Evolutionary conservation across 2,329 filamentous ascomycete species (phyloP).

Genomic region (Colletotrichum lentis): DNA sequence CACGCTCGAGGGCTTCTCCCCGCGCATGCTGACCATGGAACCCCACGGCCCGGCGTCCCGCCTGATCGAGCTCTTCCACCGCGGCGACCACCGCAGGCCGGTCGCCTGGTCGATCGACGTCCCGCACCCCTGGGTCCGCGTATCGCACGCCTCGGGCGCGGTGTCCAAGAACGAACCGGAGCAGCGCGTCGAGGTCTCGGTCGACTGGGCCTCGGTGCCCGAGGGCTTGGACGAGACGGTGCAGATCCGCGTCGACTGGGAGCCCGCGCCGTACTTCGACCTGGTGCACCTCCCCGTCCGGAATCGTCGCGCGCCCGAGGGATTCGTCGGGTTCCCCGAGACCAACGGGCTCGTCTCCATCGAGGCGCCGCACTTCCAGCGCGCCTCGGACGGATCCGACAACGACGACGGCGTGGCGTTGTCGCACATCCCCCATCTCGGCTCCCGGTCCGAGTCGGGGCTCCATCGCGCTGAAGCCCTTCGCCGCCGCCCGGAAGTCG

Average conservation of each 20-base stretch:
- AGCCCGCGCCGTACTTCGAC: slow-evolving; percentile 32
- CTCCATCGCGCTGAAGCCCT: slow-evolving; percentile 28
- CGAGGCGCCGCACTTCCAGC: slow-evolving; percentile 38
- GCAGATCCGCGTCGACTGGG: slow-evolving; percentile 16
- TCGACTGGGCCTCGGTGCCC: slow-evolving; percentile 56
- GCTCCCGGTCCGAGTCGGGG: slow-evolving; percentile 34
- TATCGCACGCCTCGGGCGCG: slow-evolving; percentile 17
- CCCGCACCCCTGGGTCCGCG: slow-evolving; percentile 31
- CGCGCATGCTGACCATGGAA: slow-evolving; percentile 55
- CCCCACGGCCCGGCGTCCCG: slow-evolving; percentile 54
- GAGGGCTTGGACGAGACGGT: slow-evolving; percentile 41
- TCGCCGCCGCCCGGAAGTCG: slow-evolving; percentile 7
- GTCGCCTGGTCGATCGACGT: slow-evolving; percentile 36
- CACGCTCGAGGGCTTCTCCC: slow-evolving; percentile 47
- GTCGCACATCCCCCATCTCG: slow-evolving; percentile 18
- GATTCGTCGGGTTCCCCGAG: slow-evolving; percentile 39
- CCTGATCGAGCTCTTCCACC: slow-evolving; percentile 59
- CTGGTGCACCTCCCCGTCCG: slow-evolving; percentile 30
- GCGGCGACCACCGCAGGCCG: slow-evolving; percentile 49
- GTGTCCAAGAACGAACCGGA: slow-evolving; percentile 41
- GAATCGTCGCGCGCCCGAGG: slow-evolving; percentile 24
- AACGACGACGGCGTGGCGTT: neutral
- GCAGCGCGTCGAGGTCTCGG: slow-evolving; percentile 52
- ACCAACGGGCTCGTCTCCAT: slow-evolving; percentile 38
- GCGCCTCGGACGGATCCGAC: slow-evolving; percentile 5